These are phyloP conservation scores for Solanum hybrid DNA, from an alignment of 305 asterid genomes.

Conservation along the genomic window DNA sequence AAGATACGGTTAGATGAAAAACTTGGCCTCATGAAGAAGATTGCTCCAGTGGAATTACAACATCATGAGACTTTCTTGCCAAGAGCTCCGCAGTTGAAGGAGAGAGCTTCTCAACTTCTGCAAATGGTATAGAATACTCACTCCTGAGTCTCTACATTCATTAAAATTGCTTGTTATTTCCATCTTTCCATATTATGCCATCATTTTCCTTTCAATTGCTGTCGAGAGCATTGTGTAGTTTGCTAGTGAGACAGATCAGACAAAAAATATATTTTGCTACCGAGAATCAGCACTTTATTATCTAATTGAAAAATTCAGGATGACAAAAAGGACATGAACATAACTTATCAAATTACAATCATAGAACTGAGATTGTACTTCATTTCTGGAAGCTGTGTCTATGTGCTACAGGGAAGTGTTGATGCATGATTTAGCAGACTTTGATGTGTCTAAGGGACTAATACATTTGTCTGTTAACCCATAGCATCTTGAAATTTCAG, in stretches of 20 bases:
- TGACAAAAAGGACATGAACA: not conserved
- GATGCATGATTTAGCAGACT: not conserved
- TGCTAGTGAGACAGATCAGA: not conserved
- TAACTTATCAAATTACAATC: not conserved
- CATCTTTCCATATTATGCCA: not conserved
- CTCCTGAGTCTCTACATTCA: not conserved
- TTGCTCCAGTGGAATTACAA: slow-evolving; percentile 99
- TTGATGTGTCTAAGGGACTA: not conserved
- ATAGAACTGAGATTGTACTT: not conserved
- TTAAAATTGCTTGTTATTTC: not conserved
- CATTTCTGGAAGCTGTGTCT: not conserved
- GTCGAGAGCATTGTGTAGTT: not conserved
- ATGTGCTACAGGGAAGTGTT: not conserved
- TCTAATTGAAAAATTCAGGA: not conserved
- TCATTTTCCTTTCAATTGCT: not conserved
- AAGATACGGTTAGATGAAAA: slow-evolving; percentile 78
- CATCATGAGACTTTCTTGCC: slow-evolving; percentile 98
- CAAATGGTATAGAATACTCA: slow-evolving; percentile 65
- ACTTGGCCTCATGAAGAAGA: slow-evolving; percentile 88
- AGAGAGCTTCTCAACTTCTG: slow-evolving; percentile 90
- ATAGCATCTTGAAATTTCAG: not conserved
- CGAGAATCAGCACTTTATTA: not conserved
- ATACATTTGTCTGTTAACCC: not conserved
- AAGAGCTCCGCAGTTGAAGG: slow-evolving; percentile 97
- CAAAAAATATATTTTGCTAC: not conserved